A percentile compares a stretch with the other conserved stretches of the same genome.
These are phyloP conservation scores for Eremochloa ophiuroides DNA, from an alignment of 176 grass and related monocot species.

Conservation along the genomic window DNA sequence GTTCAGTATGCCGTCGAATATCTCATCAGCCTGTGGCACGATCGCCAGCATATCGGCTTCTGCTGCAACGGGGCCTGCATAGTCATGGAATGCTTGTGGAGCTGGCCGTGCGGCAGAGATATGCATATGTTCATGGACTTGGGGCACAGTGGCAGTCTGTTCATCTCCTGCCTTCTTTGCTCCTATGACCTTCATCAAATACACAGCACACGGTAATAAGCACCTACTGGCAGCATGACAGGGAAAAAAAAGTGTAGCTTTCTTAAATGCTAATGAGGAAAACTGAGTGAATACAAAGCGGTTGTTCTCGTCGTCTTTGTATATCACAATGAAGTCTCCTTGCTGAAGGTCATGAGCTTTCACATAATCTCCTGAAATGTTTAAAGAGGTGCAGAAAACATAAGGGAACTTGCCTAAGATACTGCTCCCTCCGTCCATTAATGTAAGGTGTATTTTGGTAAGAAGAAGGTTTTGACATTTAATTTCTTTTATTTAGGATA, in stretches of 20 bases:
- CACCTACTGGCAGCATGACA: background rate
- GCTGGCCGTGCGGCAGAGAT: slow-evolving; percentile 13
- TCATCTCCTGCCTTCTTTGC: slow-evolving; percentile 60
- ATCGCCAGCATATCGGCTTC: slow-evolving; percentile 39
- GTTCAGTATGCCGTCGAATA: slow-evolving; percentile 76
- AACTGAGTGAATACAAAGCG: slow-evolving; percentile 51
- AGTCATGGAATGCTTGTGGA: slow-evolving; percentile 32
- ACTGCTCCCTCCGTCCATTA: background rate
- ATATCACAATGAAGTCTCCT: slow-evolving; percentile 91
- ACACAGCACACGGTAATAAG: background rate
- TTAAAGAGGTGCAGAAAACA: slow-evolving; percentile 2
- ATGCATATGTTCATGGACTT: slow-evolving; percentile 28
- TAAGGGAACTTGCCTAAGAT: slow-evolving; percentile 7
- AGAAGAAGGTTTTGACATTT: background rate
- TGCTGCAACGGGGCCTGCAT: slow-evolving; percentile 10
- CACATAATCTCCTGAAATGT: slow-evolving; percentile 64
- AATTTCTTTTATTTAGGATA: background rate
- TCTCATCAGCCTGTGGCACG: slow-evolving; percentile 42
- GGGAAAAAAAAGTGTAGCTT: background rate
- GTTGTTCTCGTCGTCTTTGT: slow-evolving; percentile 76
- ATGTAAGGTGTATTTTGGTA: background rate
- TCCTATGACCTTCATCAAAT: slow-evolving; percentile 63
- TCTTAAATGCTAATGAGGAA: background rate
- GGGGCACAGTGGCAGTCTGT: slow-evolving; percentile 23
- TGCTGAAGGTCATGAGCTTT: slow-evolving; percentile 69